Percentiles rank a stretch among this genome's conserved stretches.
Evolutionary conservation across 768 basidiomycete genomes (phyloP).

Genomic region (Sistotremastrum suecicum): DNA sequence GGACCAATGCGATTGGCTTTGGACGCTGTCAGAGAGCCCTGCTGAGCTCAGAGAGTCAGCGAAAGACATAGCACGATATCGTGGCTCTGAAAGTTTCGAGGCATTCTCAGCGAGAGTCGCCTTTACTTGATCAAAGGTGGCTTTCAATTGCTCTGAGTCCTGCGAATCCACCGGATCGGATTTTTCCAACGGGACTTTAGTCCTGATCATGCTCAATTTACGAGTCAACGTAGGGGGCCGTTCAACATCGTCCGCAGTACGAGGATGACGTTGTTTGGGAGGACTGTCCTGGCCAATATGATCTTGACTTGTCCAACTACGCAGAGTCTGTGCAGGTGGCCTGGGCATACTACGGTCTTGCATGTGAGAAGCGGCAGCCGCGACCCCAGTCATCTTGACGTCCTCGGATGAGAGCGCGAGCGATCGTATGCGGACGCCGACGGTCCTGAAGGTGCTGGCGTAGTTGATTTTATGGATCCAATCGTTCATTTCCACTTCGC

Average conservation of each 20-base stretch:
- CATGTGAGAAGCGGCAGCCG: conserved; percentile 75
- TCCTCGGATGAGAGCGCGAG: conserved; percentile 53
- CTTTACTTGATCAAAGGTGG: conserved; percentile 79
- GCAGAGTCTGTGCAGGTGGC: conserved; percentile 5
- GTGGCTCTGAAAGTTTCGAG: too few relatives aligned
- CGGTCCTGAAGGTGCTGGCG: conserved; percentile 80
- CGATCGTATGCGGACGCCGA: conserved; percentile 69
- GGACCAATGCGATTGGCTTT: neutral
- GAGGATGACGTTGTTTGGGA: conserved; percentile 19
- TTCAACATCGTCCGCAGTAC: conserved; percentile 17
- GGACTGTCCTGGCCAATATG: conserved; percentile 1
- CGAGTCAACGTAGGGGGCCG: conserved; percentile 33
- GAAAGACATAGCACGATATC: too few relatives aligned
- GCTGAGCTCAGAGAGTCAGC: too few relatives aligned
- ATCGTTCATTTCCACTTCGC: conserved; percentile 62
- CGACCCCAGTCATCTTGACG: conserved; percentile 67
- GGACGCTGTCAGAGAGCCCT: neutral
- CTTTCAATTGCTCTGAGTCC: conserved; percentile 49
- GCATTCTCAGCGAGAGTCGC: conserved; percentile 46
- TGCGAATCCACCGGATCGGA: conserved; percentile 3
- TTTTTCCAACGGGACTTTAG: conserved; percentile 3
- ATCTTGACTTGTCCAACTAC: too few relatives aligned
- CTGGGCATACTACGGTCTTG: conserved; percentile 43
- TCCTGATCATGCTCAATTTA: conserved; percentile 23
- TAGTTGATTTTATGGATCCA: conserved; percentile 95